A percentile compares a stretch with the other conserved stretches of the same genome.
These are phyloP conservation scores for Lycium barbarum DNA, from an alignment of 257 asterid species.

Conservation along the genomic window DNA sequence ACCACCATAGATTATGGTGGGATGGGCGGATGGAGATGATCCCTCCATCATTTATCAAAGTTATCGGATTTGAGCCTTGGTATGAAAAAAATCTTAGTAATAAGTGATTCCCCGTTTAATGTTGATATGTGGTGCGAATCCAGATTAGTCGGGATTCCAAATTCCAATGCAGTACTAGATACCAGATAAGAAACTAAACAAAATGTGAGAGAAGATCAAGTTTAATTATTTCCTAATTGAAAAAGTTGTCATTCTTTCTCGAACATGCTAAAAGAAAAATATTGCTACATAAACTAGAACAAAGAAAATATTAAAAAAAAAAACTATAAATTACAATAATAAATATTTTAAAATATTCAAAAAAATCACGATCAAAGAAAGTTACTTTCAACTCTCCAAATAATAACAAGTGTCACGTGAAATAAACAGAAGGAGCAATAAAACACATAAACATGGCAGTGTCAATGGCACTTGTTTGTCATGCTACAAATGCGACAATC, in stretches of 20 bases:
- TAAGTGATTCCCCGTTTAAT: background rate
- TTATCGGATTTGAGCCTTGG: fast-evolving
- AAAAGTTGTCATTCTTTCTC: background rate
- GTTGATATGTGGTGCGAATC: background rate
- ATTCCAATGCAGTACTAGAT: background rate
- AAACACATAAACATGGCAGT: background rate
- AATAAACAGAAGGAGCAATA: background rate
- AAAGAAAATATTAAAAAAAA: background rate
- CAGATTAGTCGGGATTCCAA: background rate
- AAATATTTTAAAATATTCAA: background rate
- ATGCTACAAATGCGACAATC: constrained; percentile 89
- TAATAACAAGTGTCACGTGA: background rate
- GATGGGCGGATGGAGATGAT: background rate
- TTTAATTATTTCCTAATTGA: background rate
- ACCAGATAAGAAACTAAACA: background rate
- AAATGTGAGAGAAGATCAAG: background rate
- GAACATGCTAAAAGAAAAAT: background rate
- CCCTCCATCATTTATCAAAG: background rate
- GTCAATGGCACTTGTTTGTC: constrained; percentile 25
- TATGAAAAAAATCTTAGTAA: background rate
- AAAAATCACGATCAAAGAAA: background rate
- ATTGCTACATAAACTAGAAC: background rate
- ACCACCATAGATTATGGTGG: background rate
- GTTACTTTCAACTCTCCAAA: fast-evolving
- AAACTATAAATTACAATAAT: too few species aligned